Evolutionary conservation across 495 filamentous ascomycete species (phyloP).

Genomic region (Neurospora discreta): DNA sequence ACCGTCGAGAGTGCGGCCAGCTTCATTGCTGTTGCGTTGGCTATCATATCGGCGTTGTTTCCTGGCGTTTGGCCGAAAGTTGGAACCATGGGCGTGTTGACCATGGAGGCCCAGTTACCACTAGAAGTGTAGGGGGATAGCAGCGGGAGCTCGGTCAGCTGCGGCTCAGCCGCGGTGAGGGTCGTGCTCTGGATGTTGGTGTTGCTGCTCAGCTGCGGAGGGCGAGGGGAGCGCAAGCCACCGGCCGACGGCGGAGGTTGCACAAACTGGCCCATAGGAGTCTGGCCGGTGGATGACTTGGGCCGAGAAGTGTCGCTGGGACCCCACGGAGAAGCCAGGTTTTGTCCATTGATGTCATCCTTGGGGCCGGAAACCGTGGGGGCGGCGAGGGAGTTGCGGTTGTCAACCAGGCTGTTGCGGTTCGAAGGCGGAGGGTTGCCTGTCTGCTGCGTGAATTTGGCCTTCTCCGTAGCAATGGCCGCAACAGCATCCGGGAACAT

Average conservation of each 20-base stretch:
- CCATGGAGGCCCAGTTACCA: constrained; percentile 96
- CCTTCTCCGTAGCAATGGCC: constrained; percentile 94
- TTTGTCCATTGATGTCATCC: constrained; percentile 42
- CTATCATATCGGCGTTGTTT: constrained; percentile 84
- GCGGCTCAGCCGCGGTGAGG: constrained; percentile 61
- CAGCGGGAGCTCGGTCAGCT: constrained; percentile 57
- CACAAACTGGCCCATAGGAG: constrained; percentile 95
- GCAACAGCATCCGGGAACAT: constrained; percentile 99
- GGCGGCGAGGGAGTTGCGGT: constrained; percentile 66
- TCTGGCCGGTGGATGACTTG: constrained; percentile 78
- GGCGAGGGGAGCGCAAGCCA: constrained; percentile 72
- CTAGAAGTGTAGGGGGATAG: constrained; percentile 82
- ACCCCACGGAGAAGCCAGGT: constrained; percentile 71
- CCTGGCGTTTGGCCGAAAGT: constrained; percentile 55
- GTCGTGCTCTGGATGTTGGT: constrained; percentile 72
- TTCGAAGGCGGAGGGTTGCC: constrained; percentile 84
- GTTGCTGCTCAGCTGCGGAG: constrained; percentile 49
- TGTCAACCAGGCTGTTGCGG: constrained; percentile 81
- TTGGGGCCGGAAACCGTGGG: constrained; percentile 62
- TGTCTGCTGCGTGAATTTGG: constrained; percentile 89
- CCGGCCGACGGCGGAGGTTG: constrained; percentile 71
- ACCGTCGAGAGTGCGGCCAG: constrained; percentile 92
- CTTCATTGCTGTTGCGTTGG: constrained; percentile 98
- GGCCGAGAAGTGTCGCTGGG: constrained; percentile 54
- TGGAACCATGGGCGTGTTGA: constrained; percentile 91